Evolutionary conservation across 2,329 filamentous ascomycete species (phyloP).

Genomic region (Penicillium brevicompactum): DNA sequence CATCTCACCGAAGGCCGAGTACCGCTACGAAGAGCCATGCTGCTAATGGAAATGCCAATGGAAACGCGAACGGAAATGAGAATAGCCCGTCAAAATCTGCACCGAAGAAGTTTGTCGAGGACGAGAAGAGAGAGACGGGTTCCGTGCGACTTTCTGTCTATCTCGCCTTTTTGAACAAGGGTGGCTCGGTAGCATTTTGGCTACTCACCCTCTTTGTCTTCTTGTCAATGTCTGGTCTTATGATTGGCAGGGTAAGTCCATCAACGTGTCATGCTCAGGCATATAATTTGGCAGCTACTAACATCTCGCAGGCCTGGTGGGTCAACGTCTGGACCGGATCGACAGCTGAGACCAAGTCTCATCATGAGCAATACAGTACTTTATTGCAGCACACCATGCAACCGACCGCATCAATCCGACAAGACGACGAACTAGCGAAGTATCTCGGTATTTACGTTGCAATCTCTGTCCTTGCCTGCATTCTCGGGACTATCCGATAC

Average conservation of each 20-base stretch:
- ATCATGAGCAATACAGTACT: slow-evolving; percentile 16
- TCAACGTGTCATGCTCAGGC: not conserved
- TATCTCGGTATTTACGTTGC: slow-evolving; percentile 70
- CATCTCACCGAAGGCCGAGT: slow-evolving; percentile 10
- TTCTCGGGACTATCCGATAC: slow-evolving; percentile 65
- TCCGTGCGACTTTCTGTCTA: slow-evolving; percentile 71
- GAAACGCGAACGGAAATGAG: slow-evolving; percentile 19
- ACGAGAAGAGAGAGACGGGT: slow-evolving; percentile 72
- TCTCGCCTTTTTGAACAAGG: slow-evolving; percentile 65
- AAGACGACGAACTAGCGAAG: slow-evolving; percentile 49
- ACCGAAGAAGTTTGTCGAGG: slow-evolving; percentile 73
- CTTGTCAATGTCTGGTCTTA: slow-evolving; percentile 55
- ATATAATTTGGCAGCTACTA: not conserved
- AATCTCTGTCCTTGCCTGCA: slow-evolving; percentile 59
- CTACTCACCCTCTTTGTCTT: slow-evolving; percentile 56
- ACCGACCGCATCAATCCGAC: not conserved
- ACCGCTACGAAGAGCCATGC: slow-evolving; percentile 11
- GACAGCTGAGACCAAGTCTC: slow-evolving; percentile 21
- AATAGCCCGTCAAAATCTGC: slow-evolving; percentile 18
- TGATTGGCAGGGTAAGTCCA: slow-evolving; percentile 52
- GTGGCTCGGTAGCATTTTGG: slow-evolving; percentile 67
- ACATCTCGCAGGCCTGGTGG: slow-evolving; percentile 45
- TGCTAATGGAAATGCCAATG: slow-evolving; percentile 11
- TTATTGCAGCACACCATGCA: slow-evolving; percentile 21
- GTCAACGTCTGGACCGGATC: slow-evolving; percentile 50